Base-by-base conservation (phyloP, 352 stramenopile species). In the Phytopythium sindhum region DNA sequence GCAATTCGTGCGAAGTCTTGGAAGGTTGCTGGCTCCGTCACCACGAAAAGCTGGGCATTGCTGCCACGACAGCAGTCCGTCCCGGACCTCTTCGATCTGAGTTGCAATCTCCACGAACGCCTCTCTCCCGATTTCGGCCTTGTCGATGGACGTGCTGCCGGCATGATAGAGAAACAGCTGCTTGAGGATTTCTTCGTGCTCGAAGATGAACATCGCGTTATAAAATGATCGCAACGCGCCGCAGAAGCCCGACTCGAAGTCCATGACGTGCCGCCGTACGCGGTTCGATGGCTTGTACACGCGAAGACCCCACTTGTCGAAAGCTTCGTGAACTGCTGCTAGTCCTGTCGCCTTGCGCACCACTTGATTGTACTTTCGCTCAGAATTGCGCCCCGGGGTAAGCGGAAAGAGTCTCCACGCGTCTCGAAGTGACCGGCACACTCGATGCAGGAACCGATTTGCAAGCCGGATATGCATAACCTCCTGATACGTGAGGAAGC, bases 101-200 rank as follows among this genome's bases (percentile, higher is more conserved):
- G 80, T 91, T 24, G 81, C 72, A 28, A 91, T 82, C 57, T 88
- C 78, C n/a, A 88, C 47, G 51, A 89, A 91, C 9, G 64, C 67
- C 21, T 57, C 52, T 56, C 67, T 70, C 24, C 77, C 64, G 35
- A 89, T 86, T 50, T 84, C 73, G 6, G 73, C 35, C 42, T 71
- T 81, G 4, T 75, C 73, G 1, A 7, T 9, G 1, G 35, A 35
- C 14, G 23, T 19, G n/a, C 28, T 26, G 26, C 4, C 23, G 4
- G 75, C 48, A 23, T 81, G 67, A 26, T 69, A 84, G 5, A 28
- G 54, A 52, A 89, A 88, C 54, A 89, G 47, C 8, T 54, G 55
- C 24, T 61, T 66, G 15, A 91, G 61, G 5, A 84, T 28, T 0
- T 72, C 52, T 51, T 89, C 78, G 48, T 88, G 70, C 60, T 84